Percentiles rank a stretch among this genome's conserved stretches.
Evolutionary conservation across 1,284 basidiomycete genomes (phyloP).

Genomic region (Pyrrhoderma lamaoense): DNA sequence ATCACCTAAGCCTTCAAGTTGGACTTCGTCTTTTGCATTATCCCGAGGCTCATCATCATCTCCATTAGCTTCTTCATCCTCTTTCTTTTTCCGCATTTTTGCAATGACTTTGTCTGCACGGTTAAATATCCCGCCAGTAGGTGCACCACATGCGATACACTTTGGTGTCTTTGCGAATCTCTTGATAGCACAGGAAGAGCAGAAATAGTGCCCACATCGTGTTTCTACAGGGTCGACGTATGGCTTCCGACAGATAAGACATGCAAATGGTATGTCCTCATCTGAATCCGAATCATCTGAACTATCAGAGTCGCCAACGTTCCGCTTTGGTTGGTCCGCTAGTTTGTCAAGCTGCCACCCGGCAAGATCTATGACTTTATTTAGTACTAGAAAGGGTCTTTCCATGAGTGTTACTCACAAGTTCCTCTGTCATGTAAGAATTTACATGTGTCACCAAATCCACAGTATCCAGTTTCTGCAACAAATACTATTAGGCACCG

Average conservation of each 20-base stretch:
- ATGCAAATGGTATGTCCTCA: conserved; percentile 95
- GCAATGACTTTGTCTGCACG: conserved; percentile 78
- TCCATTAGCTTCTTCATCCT: conserved; percentile 40
- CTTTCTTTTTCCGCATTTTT: conserved; percentile 61
- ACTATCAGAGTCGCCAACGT: conserved; percentile 45
- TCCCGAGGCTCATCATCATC: conserved; percentile 32
- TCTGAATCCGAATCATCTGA: conserved; percentile 54
- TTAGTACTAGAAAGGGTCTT: conserved; percentile 17
- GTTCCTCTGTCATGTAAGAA: conserved; percentile 86
- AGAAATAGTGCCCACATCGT: conserved; percentile 96
- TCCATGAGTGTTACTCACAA: conserved; percentile 43
- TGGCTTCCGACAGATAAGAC: conserved; percentile 89
- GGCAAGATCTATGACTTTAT: conserved; percentile 68
- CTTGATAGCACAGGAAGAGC: conserved; percentile 89
- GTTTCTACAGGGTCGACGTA: conserved; percentile 96
- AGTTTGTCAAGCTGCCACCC: conserved; percentile 97
- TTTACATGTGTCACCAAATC: conserved; percentile 98
- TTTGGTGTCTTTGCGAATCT: conserved; percentile 92
- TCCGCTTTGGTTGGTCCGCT: conserved; percentile 57
- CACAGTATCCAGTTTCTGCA: conserved; percentile 95
- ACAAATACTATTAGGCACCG: conserved; percentile 22
- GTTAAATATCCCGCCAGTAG: conserved; percentile 94
- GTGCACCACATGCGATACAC: conserved; percentile 89
- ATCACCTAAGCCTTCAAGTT: conserved; percentile 56
- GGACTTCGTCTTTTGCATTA: conserved; percentile 31